Evolutionary conservation across 2,329 filamentous ascomycete species (phyloP).

Genomic region (Bertia moriformis): DNA sequence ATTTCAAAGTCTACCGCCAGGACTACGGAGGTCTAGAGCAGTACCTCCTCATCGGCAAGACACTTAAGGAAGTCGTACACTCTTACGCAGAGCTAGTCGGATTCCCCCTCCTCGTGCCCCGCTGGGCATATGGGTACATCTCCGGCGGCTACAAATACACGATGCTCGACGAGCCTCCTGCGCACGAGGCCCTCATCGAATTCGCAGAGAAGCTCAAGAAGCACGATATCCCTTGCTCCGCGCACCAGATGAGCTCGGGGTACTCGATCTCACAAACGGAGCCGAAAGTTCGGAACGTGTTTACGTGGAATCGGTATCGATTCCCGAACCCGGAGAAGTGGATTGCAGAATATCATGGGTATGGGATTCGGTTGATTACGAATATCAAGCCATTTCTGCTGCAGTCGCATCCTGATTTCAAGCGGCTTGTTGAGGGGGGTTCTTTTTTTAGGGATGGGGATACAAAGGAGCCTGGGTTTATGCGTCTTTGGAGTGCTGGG

Average conservation of each 20-base stretch:
- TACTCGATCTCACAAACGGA: slow-evolving; percentile 46
- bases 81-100: slow-evolving; percentile 56
- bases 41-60: slow-evolving; percentile 53
- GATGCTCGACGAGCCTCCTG: slow-evolving; percentile 38
- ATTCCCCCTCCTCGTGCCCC: slow-evolving; percentile 51
- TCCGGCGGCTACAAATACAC: slow-evolving; percentile 52
- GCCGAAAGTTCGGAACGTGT: slow-evolving; percentile 58
- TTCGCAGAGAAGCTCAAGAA: slow-evolving; percentile 46
- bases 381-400: slow-evolving; percentile 65
- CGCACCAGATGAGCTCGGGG: slow-evolving; percentile 56
- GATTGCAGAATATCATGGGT: slow-evolving; percentile 42
- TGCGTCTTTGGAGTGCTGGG: slow-evolving; percentile 58
- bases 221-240: slow-evolving; percentile 56
- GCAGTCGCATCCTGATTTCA: slow-evolving; percentile 50
- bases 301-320: slow-evolving; percentile 56
- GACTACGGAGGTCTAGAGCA: slow-evolving; percentile 60
- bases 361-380: slow-evolving; percentile 52
- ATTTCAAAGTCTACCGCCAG: slow-evolving; percentile 61
- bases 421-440: slow-evolving; percentile 37
- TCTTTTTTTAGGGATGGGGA: slow-evolving; percentile 50
- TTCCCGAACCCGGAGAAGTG: slow-evolving; percentile 56
- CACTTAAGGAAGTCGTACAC: slow-evolving; percentile 48
- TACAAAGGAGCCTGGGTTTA: slow-evolving; percentile 34
- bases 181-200: slow-evolving; percentile 38
- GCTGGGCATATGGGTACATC: slow-evolving; percentile 62